Conservation (phyloP, 768 basidiomycete species). For the Leccinum longicurvipes region DNA sequence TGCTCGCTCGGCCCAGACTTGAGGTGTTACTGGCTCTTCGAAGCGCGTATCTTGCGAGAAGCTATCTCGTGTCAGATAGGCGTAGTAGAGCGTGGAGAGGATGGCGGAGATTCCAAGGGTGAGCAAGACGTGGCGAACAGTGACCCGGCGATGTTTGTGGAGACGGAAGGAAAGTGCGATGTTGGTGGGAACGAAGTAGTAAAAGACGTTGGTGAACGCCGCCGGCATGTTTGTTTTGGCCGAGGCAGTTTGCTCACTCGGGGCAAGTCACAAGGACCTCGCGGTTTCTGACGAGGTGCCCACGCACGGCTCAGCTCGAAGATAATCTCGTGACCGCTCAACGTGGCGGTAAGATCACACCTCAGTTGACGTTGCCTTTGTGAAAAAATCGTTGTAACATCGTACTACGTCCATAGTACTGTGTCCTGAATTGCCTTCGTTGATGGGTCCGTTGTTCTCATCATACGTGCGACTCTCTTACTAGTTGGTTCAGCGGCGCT, state of each 20-base stretch:
- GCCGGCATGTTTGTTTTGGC: background rate
- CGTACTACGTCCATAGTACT: too few species aligned
- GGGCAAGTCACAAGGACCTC: background rate
- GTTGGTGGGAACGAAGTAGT: background rate
- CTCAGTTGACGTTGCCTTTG: too few species aligned
- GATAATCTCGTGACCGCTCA: too few species aligned
- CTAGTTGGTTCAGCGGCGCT: too few species aligned
- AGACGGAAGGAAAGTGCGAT: background rate
- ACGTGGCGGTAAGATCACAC: too few species aligned
- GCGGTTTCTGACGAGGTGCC: too few species aligned
- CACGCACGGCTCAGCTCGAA: too few species aligned
- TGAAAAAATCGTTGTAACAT: too few species aligned
- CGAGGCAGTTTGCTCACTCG: background rate
- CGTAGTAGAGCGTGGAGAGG: slow-evolving; percentile 19
- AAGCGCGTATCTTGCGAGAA: background rate
- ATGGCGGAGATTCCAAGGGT: slow-evolving; percentile 6
- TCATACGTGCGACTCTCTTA: too few species aligned
- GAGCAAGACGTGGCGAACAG: slow-evolving; percentile 18
- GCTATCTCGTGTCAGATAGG: slow-evolving; percentile 5
- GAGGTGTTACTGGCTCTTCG: slow-evolving; percentile 13
- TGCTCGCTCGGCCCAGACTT: slow-evolving; percentile 52
- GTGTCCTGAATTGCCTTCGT: too few species aligned
- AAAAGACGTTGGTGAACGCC: background rate
- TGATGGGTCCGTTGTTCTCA: too few species aligned
- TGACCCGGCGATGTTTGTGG: slow-evolving; percentile 9